These are phyloP conservation scores for Bruguiera parviflora DNA, from an alignment of 345 rosid genomes.

Conservation along the genomic window DNA sequence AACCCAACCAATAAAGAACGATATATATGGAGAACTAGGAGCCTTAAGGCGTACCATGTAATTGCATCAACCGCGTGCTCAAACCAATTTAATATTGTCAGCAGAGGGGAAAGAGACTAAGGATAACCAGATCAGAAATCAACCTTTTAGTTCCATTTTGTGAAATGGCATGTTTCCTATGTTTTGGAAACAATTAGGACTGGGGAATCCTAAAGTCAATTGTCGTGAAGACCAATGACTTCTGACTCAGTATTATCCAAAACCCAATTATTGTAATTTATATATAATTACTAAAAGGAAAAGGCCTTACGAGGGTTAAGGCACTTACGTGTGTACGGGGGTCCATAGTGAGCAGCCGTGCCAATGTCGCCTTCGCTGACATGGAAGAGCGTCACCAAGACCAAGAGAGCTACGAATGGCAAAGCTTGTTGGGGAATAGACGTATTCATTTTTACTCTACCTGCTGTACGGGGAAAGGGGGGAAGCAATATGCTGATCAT, in stretches of 20 bases:
- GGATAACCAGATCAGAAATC: too few species aligned
- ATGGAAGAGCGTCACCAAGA: background rate
- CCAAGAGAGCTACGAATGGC: background rate
- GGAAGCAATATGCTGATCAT: too few species aligned
- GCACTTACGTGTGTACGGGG: slow-evolving; percentile 50
- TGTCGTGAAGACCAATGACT: background rate
- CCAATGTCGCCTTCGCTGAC: slow-evolving; percentile 39
- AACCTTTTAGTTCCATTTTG: background rate
- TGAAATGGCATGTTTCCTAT: background rate
- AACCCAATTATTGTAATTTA: too few species aligned
- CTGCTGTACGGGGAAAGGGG: too few species aligned
- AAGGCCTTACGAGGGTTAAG: background rate
- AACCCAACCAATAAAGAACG: background rate
- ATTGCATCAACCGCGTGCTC: too few species aligned
- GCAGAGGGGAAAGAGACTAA: too few species aligned
- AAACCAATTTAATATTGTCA: background rate
- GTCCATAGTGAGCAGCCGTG: slow-evolving; percentile 34
- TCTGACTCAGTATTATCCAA: background rate
- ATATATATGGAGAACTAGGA: too few species aligned
- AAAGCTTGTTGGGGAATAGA: background rate
- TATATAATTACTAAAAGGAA: background rate
- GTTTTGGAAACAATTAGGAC: too few species aligned
- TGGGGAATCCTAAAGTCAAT: too few species aligned
- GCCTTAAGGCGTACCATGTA: too few species aligned
- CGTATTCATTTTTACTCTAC: background rate